Conservation (phyloP, 148 eudicot species). For the Euryodendron excelsum region DNA sequence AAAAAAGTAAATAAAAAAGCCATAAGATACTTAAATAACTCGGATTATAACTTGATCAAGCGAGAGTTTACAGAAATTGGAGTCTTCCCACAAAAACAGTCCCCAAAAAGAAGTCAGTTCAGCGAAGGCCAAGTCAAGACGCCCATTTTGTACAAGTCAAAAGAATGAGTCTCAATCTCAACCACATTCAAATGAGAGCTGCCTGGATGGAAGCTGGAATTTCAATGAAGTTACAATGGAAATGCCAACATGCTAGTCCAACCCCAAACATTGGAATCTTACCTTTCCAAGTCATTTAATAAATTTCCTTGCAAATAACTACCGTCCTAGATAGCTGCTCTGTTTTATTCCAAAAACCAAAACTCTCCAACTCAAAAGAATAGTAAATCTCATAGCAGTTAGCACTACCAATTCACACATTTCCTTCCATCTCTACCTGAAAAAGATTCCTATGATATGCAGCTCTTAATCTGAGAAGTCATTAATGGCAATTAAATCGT, state of each 20-base stretch:
- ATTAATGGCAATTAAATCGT: slow-evolving; percentile 21
- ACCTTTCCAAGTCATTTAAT: neutral
- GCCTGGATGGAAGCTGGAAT: neutral
- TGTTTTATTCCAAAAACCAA: neutral
- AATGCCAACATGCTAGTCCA: slow-evolving; percentile 9
- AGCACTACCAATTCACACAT: neutral
- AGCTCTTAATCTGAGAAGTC: neutral
- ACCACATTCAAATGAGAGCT: neutral
- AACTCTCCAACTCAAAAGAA: neutral
- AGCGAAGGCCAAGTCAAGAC: slow-evolving; percentile 18
- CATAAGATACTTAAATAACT: too few species aligned
- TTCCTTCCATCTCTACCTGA: neutral
- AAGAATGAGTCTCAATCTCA: neutral
- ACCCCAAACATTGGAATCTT: slow-evolving; percentile 8
- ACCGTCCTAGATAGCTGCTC: neutral
- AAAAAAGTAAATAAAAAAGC: too few species aligned
- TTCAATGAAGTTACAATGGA: neutral
- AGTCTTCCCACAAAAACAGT: too few species aligned
- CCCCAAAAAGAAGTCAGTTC: too few species aligned
- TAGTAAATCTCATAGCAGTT: neutral
- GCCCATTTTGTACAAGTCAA: slow-evolving; percentile 15
- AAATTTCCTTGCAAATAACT: slow-evolving; percentile 8
- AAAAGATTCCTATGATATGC: neutral
- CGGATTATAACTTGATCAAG: too few species aligned
- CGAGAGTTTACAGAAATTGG: too few species aligned